phyloP scores from a whole-genome alignment of 306 rosid genomes.

The Glycine latifolia region DNA sequence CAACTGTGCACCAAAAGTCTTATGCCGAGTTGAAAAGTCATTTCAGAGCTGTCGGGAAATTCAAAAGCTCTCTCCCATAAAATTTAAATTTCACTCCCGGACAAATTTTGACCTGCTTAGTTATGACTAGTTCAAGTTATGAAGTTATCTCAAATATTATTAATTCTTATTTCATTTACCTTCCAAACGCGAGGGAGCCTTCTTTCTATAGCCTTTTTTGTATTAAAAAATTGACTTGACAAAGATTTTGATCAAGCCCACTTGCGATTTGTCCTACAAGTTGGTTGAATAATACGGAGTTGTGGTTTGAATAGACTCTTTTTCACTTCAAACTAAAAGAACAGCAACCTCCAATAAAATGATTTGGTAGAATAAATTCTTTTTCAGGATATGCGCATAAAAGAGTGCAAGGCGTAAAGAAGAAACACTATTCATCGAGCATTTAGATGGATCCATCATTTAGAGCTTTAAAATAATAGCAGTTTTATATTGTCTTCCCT shows the following conservation, averaged over 20 bases:
- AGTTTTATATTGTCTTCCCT: not conserved
- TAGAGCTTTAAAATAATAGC: not conserved
- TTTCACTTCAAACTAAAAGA: not conserved
- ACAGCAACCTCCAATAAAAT: not conserved
- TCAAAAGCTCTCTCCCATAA: not conserved
- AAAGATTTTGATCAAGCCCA: not conserved
- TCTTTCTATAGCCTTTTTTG: not conserved
- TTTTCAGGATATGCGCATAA: too few relatives aligned
- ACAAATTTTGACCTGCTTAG: too few relatives aligned
- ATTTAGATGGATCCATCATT: too few relatives aligned
- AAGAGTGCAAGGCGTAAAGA: too few relatives aligned
- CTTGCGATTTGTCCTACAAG: not conserved
- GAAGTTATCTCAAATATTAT: too few relatives aligned
- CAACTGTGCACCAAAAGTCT: not conserved
- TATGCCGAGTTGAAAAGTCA: not conserved
- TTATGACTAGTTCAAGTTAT: too few relatives aligned
- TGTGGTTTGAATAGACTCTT: too few relatives aligned
- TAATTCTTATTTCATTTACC: not conserved
- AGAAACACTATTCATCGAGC: too few relatives aligned
- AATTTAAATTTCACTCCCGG: not conserved
- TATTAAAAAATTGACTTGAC: not conserved
- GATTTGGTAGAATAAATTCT: too few relatives aligned
- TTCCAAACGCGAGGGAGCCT: not conserved
- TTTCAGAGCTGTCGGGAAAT: not conserved
- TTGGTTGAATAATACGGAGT: not conserved